Evolutionary conservation across 371 early-diverging fungal species (phyloP), one percentile per base, ranked within the genome.

Genomic region (Syncephalis plumigaleata): DNA sequence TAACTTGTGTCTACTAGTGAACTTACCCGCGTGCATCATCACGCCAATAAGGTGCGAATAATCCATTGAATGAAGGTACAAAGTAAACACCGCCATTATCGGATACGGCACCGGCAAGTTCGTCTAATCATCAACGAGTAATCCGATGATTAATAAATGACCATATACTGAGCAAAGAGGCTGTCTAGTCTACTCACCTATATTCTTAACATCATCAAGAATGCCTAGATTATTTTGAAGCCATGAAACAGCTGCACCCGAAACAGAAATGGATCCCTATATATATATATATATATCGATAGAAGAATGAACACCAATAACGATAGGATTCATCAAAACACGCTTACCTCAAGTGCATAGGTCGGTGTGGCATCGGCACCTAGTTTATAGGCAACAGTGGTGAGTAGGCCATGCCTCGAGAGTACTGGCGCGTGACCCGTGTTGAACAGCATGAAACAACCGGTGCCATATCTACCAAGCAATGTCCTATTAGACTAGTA

Each of bases 31-130:
- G 79, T 16, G 89, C 91, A 65, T 91, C 92, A 50, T 79, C 81
- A 27, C 87, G 73, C 96, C 94, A 93, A 61, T 93, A 84, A 1
- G 94, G 96, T 3, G 96, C 90, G 66, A 88, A 91, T 31, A 93
- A 70, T 3, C 94, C 94, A 9, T 84, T 81, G 59, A 93, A 90
- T 1, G 96, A 93, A 0, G 94, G 86, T 26, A 93, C 89, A 74
- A 93, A 95, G 63, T 87, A 82, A 3, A 92, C 88, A 25, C 87
- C 93, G 26, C 84, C 89, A 21, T 79, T 89, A 44, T 85, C 75
- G 23, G 67, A 57, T 13, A 84, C 87, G 17, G 49, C 44, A 1
- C 56, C 56, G 7, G 79, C 81, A 1, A 77, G 55, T 16, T 51
- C 54, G 42, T 66, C 61, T 54, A 45, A n/a, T n/a, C n/a, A n/a